Percentiles rank a stretch among this genome's conserved stretches.
Conservation (phyloP, 2,329 filamentous ascomycete genomes). For the Monosporascus cannonballus region DNA sequence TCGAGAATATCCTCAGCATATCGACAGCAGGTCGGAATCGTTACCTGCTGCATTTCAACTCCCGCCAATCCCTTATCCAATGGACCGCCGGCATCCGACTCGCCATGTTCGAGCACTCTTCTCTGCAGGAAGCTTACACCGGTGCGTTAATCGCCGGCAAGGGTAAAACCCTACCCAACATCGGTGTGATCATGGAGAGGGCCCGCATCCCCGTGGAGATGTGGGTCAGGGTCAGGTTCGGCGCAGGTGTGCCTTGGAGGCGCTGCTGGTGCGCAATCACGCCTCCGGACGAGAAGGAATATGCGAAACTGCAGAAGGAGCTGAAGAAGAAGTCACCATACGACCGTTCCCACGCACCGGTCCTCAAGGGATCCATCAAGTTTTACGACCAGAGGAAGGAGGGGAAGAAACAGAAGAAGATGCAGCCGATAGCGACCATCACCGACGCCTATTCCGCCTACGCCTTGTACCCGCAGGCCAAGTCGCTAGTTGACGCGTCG, state of each 20-base stretch:
- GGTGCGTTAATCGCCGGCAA: slow-evolving; percentile 93
- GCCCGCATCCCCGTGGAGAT: slow-evolving; percentile 73
- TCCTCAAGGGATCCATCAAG: slow-evolving; percentile 82
- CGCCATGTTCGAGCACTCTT: slow-evolving; percentile 89
- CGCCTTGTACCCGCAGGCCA: slow-evolving; percentile 91
- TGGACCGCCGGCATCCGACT: slow-evolving; percentile 95
- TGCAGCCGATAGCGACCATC: slow-evolving; percentile 82
- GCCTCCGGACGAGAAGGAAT: slow-evolving; percentile 90
- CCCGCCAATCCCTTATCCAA: slow-evolving; percentile 83
- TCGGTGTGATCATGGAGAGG: slow-evolving; percentile 80
- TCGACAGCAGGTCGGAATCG: slow-evolving; percentile 94
- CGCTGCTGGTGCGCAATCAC: slow-evolving; percentile 94
- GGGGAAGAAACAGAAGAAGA: slow-evolving; percentile 85
- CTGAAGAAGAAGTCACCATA: slow-evolving; percentile 79
- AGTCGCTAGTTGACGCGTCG: slow-evolving; percentile 88
- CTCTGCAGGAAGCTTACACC: slow-evolving; percentile 92
- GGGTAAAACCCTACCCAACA: slow-evolving; percentile 83
- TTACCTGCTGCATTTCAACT: slow-evolving; percentile 94
- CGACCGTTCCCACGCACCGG: slow-evolving; percentile 59
- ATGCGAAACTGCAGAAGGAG: slow-evolving; percentile 74
- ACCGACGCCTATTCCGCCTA: slow-evolving; percentile 88
- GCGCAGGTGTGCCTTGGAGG: slow-evolving; percentile 91
- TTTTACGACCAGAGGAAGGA: slow-evolving; percentile 80
- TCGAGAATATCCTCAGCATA: slow-evolving; percentile 93
- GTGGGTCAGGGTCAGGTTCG: slow-evolving; percentile 93